Conservation (phyloP, 177 flowering plant species). For the Vitis hybrid region DNA sequence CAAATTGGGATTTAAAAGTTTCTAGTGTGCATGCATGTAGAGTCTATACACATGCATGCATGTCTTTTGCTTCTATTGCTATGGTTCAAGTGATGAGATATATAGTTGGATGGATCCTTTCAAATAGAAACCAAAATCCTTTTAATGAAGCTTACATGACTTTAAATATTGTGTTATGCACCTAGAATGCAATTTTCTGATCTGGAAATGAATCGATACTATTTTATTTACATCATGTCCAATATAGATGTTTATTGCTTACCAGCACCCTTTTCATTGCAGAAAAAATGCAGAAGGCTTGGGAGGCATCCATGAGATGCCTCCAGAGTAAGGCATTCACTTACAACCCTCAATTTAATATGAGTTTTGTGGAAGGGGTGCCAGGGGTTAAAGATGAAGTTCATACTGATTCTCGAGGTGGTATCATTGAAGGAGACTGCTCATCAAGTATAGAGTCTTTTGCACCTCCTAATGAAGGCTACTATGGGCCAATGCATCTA, state of each 20-base stretch:
- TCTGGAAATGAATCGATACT: no score
- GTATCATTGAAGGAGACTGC: conserved; percentile 17
- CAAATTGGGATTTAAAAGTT: no score
- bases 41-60: no score
- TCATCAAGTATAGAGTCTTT: conserved; percentile 17
- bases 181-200: no score
- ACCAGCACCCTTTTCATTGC: conserved; percentile 13
- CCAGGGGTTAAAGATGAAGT: conserved; percentile 30
- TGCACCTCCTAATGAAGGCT: conserved; percentile 32
- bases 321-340: conserved; percentile 33
- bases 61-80: no score
- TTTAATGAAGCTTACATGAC: no score
- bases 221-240: no score
- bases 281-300: conserved; percentile 45
- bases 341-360: conserved; percentile 19
- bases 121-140: no score
- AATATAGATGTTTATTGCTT: background rate
- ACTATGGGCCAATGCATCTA: conserved; percentile 26
- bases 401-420: conserved; percentile 13
- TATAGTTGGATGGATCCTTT: no score
- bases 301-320: conserved; percentile 43
- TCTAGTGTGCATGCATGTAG: no score
- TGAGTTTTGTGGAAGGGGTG: conserved; percentile 27
- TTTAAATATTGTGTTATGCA: no score
- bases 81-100: no score